phyloP scores from a whole-genome alignment of 2,329 filamentous ascomycete genomes.

The Sclerotinia minor region DNA sequence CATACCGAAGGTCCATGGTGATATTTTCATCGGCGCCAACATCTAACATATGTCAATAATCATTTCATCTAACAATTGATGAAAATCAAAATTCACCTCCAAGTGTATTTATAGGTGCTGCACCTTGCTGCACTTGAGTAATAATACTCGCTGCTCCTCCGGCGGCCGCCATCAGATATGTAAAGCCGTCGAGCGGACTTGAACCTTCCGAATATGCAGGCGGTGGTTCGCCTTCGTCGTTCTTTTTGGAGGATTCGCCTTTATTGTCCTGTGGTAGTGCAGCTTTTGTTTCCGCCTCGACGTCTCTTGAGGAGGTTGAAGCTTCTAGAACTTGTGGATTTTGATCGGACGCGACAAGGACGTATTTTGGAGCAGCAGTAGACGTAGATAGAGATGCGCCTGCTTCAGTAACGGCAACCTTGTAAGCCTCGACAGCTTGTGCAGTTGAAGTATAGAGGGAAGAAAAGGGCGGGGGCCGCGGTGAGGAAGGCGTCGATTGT shows the following conservation, averaged over 20 bases:
- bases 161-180: slow-evolving; percentile 96
- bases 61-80: slow-evolving; percentile 2
- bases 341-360: slow-evolving; percentile 46
- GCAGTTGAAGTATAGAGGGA: slow-evolving; percentile 54
- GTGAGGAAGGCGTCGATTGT: slow-evolving; percentile 47
- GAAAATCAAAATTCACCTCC: slow-evolving; percentile 61
- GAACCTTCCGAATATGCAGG: slow-evolving; percentile 94
- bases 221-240: slow-evolving; percentile 84
- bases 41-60: slow-evolving; percentile 51
- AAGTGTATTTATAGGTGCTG: slow-evolving; percentile 81
- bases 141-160: slow-evolving; percentile 98
- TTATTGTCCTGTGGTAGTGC: slow-evolving; percentile 82
- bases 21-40: slow-evolving; percentile 91
- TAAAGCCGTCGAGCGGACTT: slow-evolving; percentile 88
- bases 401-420: slow-evolving; percentile 43
- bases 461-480: slow-evolving; percentile 59
- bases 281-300: slow-evolving; percentile 75
- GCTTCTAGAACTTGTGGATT: slow-evolving; percentile 28
- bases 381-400: slow-evolving; percentile 48
- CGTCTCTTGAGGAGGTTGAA: slow-evolving; percentile 45
- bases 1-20: slow-evolving; percentile 87
- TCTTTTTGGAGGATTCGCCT: slow-evolving; percentile 70
- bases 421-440: slow-evolving; percentile 44
- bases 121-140: slow-evolving; percentile 94
- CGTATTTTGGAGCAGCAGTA: slow-evolving; percentile 62